A percentile compares a stretch with the other conserved stretches of the same genome.
These are phyloP conservation scores for Globisporangium irregulare DNA, from an alignment of 352 stramenopile genomes.

Conservation along the genomic window DNA sequence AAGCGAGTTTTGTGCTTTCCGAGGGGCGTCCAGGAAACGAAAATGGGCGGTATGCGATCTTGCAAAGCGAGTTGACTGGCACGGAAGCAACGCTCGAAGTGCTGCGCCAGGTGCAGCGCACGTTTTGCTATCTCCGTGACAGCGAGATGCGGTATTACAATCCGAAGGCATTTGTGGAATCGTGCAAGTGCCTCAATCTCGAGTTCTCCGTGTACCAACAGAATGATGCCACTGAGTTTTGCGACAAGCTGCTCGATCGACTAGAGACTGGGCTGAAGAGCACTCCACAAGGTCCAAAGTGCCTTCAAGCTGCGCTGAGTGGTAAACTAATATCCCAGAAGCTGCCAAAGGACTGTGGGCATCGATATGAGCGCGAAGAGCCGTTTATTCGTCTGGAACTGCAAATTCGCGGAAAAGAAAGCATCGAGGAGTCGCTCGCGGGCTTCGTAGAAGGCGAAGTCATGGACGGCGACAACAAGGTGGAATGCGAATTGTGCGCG, in stretches of 20 bases:
- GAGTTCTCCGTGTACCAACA: slow-evolving; percentile 98
- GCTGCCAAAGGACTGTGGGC: slow-evolving; percentile 85
- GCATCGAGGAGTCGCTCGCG: slow-evolving; percentile 96
- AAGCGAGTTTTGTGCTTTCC: slow-evolving; percentile 84
- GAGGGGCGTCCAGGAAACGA: slow-evolving; percentile 95
- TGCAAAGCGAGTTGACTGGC: slow-evolving; percentile 72
- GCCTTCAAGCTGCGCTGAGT: slow-evolving; percentile 68
- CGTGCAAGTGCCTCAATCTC: slow-evolving; percentile 87
- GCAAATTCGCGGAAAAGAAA: slow-evolving; percentile 97
- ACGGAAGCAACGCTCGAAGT: slow-evolving; percentile 86
- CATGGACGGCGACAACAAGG: slow-evolving; percentile 99
- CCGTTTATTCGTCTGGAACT: slow-evolving; percentile 97
- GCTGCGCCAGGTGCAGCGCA: slow-evolving; percentile 85
- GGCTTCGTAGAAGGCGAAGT: slow-evolving; percentile 98
- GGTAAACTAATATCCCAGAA: slow-evolving; percentile 89
- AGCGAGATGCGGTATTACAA: slow-evolving; percentile 87
- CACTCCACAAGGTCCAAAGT: slow-evolving; percentile 77
- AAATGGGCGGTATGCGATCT: slow-evolving; percentile 92
- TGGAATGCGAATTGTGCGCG: slow-evolving; percentile 96
- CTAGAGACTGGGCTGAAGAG: slow-evolving; percentile 95
- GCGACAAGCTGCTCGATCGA: slow-evolving; percentile 98
- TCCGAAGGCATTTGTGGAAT: slow-evolving; percentile 86
- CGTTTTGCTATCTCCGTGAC: slow-evolving; percentile 87
- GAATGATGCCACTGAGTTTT: slow-evolving; percentile 99
- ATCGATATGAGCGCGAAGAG: slow-evolving; percentile 95